phyloP scores from a whole-genome alignment of 257 asterid genomes.

The Apocynum venetum region DNA sequence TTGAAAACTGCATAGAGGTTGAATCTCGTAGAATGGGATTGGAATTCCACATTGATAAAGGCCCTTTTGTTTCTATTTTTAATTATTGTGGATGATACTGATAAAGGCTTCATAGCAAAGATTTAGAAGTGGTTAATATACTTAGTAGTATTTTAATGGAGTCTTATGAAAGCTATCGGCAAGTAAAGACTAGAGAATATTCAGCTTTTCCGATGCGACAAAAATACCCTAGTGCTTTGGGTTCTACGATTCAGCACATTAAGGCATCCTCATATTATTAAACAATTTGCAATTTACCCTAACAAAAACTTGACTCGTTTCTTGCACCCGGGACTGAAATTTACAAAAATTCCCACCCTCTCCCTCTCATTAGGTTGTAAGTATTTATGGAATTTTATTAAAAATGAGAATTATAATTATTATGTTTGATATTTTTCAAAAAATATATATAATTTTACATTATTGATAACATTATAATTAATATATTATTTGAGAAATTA shows the following conservation, averaged over 20 bases:
- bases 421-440: too few relatives aligned
- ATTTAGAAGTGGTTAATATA: background rate
- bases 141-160: background rate
- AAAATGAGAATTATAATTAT: too few relatives aligned
- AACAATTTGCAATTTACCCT: too few relatives aligned
- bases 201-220: conserved; percentile 88
- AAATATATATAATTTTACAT: too few relatives aligned
- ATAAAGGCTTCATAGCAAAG: background rate
- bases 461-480: too few relatives aligned
- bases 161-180: conserved; percentile 24
- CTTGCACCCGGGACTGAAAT: too few relatives aligned
- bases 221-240: conserved; percentile 57
- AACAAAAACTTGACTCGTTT: background rate
- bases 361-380: too few relatives aligned
- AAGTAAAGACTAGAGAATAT: conserved; percentile 67
- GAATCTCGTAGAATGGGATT: conserved; percentile 24
- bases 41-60: conserved; percentile 25
- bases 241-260: conserved; percentile 40
- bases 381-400: too few relatives aligned
- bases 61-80: too few relatives aligned
- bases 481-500: too few relatives aligned
- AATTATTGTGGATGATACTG: too few relatives aligned
- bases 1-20: conserved; percentile 7
- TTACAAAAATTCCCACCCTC: too few relatives aligned
- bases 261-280: conserved; percentile 23